Conservation (phyloP, 2,329 filamentous ascomycete genomes). For the Hypoxylon sp. region DNA sequence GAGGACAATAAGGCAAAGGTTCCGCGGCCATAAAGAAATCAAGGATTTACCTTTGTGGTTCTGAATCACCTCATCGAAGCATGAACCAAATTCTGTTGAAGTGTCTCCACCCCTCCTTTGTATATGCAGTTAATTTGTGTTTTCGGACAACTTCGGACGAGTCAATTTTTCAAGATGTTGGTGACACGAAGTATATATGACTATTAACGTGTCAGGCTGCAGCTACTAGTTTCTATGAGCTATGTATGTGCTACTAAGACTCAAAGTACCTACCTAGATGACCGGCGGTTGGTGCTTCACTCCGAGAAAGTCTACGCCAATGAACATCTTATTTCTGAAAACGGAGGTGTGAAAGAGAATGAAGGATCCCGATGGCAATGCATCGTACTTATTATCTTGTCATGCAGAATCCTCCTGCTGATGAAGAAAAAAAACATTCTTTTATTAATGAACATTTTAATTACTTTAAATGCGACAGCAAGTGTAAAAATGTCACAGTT, state of each 20-base stretch:
- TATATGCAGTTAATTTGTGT: constrained; percentile 7
- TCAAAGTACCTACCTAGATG: neutral
- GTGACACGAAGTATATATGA: constrained; percentile 5
- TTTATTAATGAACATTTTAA: constrained; percentile 2
- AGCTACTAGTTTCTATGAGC: neutral
- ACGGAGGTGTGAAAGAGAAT: neutral
- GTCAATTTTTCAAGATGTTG: constrained; percentile 18
- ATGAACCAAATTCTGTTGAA: constrained; percentile 1
- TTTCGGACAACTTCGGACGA: constrained; percentile 14
- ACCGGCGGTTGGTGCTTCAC: constrained; percentile 23
- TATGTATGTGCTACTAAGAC: too few species aligned
- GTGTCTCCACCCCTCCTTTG: constrained; percentile 7
- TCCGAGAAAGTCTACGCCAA: constrained; percentile 5
- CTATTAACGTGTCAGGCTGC: constrained; percentile 8
- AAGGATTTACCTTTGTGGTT: constrained; percentile 6
- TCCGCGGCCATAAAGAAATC: neutral
- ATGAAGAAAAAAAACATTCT: neutral
- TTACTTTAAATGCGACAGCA: neutral
- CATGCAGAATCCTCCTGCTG: constrained; percentile 12
- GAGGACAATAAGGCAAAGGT: neutral
- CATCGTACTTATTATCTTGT: neutral
- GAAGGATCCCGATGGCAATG: neutral
- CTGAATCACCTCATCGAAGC: neutral
- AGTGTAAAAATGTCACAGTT: constrained; percentile 10
- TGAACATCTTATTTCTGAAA: neutral